These are phyloP conservation scores for Apiospora aurea DNA, from an alignment of 2,329 filamentous ascomycete genomes.

Conservation along the genomic window DNA sequence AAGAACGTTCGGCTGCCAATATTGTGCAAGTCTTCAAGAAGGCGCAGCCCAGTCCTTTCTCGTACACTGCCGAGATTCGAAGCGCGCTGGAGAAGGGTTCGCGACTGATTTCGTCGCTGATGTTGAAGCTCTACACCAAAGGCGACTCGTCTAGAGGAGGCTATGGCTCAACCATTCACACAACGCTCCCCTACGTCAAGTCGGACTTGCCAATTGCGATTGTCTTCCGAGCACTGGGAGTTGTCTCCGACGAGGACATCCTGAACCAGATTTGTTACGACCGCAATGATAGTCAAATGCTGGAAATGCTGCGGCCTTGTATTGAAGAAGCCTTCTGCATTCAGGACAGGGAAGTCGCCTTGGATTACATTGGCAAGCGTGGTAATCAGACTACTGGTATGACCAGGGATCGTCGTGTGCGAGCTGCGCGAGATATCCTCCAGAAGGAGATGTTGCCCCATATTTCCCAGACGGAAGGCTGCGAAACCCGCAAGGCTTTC, in stretches of 20 bases:
- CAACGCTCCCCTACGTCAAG: constrained; percentile 93
- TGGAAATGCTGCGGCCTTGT: constrained; percentile 96
- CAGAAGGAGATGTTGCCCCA: constrained; percentile 97
- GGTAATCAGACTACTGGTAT: constrained; percentile 75
- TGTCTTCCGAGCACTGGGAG: constrained; percentile 92
- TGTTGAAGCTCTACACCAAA: constrained; percentile 88
- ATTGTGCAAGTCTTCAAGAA: constrained; percentile 99
- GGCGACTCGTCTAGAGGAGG: constrained; percentile 80
- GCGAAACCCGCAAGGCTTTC: constrained; percentile 95
- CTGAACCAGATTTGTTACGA: constrained; percentile 98
- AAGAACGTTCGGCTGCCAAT: constrained; percentile 96
- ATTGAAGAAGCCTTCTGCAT: constrained; percentile 97
- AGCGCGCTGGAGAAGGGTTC: constrained; percentile 97
- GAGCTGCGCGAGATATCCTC: constrained; percentile 91
- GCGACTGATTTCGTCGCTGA: constrained; percentile 89
- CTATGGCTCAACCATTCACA: constrained; percentile 87
- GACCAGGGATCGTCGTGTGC: constrained; percentile 85
- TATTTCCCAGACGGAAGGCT: constrained; percentile 93
- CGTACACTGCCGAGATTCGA: constrained; percentile 93
- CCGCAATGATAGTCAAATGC: constrained; percentile 92
- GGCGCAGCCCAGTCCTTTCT: constrained; percentile 87
- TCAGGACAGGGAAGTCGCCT: constrained; percentile 90
- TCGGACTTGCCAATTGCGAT: constrained; percentile 91
- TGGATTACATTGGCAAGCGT: constrained; percentile 95
- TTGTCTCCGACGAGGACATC: constrained; percentile 98